These are phyloP conservation scores for Sporisorium reilianum DNA, from an alignment of 1,284 basidiomycete species.

Conservation along the genomic window DNA sequence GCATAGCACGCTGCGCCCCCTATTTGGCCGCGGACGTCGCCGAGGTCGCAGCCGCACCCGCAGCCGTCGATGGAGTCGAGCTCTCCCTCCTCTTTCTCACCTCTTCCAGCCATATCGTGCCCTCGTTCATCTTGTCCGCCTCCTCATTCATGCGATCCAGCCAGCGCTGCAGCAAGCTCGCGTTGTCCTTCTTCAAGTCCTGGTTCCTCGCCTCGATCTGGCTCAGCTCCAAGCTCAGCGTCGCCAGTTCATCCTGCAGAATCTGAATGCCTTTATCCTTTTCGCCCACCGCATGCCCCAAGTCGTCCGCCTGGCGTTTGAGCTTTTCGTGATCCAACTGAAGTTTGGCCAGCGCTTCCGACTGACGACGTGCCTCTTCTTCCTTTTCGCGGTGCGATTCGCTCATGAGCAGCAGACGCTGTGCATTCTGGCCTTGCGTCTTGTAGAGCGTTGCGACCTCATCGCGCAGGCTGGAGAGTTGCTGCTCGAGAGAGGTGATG, in stretches of 20 bases:
- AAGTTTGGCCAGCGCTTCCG: slow-evolving; percentile 80
- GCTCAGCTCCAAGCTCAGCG: slow-evolving; percentile 76
- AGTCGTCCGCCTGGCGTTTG: slow-evolving; percentile 69
- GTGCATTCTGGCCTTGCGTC: slow-evolving; percentile 94
- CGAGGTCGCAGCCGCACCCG: background rate
- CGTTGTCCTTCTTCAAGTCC: slow-evolving; percentile 89
- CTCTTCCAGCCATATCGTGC: slow-evolving; percentile 52
- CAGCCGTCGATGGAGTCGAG: slow-evolving; percentile 5
- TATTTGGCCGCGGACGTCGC: slow-evolving; percentile 2
- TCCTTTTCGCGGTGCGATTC: slow-evolving; percentile 93
- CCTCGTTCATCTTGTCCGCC: slow-evolving; percentile 92
- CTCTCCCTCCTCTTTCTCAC: slow-evolving; percentile 40
- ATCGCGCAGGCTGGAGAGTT: slow-evolving; percentile 87
- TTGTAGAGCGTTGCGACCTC: slow-evolving; percentile 95
- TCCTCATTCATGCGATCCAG: slow-evolving; percentile 80
- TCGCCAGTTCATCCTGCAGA: slow-evolving; percentile 79
- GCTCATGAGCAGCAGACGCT: slow-evolving; percentile 89
- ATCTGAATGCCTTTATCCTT: slow-evolving; percentile 85
- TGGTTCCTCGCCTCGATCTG: slow-evolving; percentile 89
- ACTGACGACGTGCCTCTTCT: slow-evolving; percentile 79
- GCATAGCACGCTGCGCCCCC: background rate
- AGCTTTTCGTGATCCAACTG: slow-evolving; percentile 79
- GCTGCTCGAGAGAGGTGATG: slow-evolving; percentile 88
- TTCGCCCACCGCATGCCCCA: slow-evolving; percentile 84
- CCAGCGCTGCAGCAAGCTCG: slow-evolving; percentile 82